These are phyloP conservation scores for Saccharomyces hybrid DNA, from an alignment of 1,139 yeast genomes.

Conservation along the genomic window DNA sequence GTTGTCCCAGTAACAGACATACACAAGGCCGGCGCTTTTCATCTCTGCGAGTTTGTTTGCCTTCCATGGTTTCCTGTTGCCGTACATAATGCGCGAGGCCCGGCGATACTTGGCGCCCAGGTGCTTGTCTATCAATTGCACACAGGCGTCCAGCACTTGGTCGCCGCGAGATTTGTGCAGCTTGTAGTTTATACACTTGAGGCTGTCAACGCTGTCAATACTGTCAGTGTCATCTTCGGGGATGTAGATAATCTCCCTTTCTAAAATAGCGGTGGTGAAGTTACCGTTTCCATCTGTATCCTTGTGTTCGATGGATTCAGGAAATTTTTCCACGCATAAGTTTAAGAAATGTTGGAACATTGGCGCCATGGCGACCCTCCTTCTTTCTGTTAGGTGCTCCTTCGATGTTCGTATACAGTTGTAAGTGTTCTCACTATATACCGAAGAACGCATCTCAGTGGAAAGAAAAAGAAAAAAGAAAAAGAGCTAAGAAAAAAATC, in stretches of 20 bases:
- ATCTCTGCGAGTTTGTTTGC: constrained; percentile 24
- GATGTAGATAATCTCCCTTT: not conserved
- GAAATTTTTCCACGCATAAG: not conserved
- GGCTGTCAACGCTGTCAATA: not conserved
- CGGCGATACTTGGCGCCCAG: constrained; percentile 20
- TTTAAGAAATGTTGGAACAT: not conserved
- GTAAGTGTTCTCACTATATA: not conserved
- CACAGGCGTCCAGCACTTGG: not conserved
- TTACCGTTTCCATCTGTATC: not conserved
- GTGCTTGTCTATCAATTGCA: constrained; percentile 19
- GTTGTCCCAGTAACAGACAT: constrained; percentile 19
- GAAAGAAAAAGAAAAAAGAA: not conserved
- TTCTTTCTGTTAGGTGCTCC: not conserved
- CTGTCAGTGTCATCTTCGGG: not conserved
- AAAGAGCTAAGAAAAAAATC: constrained; percentile 4
- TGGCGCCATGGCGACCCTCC: not conserved
- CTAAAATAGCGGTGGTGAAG: not conserved
- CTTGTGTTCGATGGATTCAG: not conserved
- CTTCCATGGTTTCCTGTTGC: constrained; percentile 19
- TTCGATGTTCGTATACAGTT: too few relatives aligned
- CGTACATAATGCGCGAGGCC: constrained; percentile 17
- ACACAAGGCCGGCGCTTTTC: constrained; percentile 21
- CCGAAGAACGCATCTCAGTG: not conserved
- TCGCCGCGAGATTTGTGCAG: not conserved
- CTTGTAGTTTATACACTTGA: not conserved